Conservation (phyloP, 345 rosid genomes). For the Physaria fendleri region DNA sequence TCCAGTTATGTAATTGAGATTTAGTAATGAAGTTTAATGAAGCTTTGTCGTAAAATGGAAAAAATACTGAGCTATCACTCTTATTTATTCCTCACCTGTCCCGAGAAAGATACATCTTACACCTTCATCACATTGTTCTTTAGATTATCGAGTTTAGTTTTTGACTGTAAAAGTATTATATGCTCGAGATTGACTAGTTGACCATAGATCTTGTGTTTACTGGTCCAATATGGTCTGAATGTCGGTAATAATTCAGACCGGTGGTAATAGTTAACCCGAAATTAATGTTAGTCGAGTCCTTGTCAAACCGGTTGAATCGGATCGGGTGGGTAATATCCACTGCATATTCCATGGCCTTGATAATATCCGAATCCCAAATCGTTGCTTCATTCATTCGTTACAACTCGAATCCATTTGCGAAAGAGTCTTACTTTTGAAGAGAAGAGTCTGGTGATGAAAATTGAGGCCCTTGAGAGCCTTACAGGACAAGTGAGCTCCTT, state of each 20-base stretch:
- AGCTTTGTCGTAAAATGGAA: too few relatives aligned
- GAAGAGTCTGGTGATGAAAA: conserved; percentile 42
- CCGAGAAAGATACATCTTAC: neutral
- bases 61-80: neutral
- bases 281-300: neutral
- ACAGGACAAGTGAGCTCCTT: conserved; percentile 51
- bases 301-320: neutral
- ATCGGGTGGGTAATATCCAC: neutral
- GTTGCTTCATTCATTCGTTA: neutral
- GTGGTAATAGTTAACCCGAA: neutral
- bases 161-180: too few relatives aligned
- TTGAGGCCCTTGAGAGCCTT: conserved; percentile 82
- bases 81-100: neutral
- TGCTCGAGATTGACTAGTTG: too few relatives aligned
- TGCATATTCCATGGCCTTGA: conserved; percentile 8
- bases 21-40: too few relatives aligned
- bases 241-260: too few relatives aligned
- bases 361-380: neutral
- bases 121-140: neutral
- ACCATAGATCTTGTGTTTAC: too few relatives aligned
- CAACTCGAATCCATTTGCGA: neutral
- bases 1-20: too few relatives aligned
- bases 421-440: neutral
- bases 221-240: too few relatives aligned
- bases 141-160: neutral